Percentiles rank a stretch among this genome's conserved stretches.
These are phyloP conservation scores for Diplosphaera chodatii DNA, from an alignment of 139 green algal species.

Conservation along the genomic window DNA sequence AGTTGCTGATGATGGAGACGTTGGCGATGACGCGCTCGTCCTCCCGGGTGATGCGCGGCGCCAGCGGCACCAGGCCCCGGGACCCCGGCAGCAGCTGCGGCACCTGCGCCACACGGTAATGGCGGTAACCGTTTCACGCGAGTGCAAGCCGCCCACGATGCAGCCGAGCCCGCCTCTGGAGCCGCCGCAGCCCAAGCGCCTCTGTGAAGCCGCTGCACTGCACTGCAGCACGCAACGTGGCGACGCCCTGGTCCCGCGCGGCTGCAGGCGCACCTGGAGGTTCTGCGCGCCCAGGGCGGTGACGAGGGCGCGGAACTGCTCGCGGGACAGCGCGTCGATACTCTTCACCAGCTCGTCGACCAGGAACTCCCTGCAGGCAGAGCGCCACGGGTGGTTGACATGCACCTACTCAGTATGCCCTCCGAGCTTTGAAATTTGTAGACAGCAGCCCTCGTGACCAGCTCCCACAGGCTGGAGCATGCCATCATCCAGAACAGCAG, in stretches of 20 bases:
- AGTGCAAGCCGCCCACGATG: no score
- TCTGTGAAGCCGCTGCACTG: no score
- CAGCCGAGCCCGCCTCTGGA: no score
- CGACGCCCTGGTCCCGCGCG: no score
- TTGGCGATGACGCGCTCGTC: constrained; percentile 20
- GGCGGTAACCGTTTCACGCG: constrained; percentile 52
- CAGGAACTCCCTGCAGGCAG: constrained; percentile 73
- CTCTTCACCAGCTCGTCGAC: constrained; percentile 91
- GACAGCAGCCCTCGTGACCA: no score
- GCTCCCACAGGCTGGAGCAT: no score
- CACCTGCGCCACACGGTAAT: constrained; percentile 7
- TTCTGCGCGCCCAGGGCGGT: constrained; percentile 27
- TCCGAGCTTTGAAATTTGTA: no score
- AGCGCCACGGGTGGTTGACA: no score
- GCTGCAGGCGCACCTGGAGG: constrained; percentile 6
- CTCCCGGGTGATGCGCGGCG: constrained; percentile 38
- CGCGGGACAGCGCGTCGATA: constrained; percentile 84
- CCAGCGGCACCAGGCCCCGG: constrained; percentile 32
- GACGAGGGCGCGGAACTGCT: constrained; percentile 59
- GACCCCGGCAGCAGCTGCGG: constrained; percentile 22
- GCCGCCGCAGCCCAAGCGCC: no score
- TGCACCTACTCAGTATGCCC: no score
- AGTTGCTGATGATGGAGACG: constrained; percentile 28
- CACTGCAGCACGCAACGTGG: no score
- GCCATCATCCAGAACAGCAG: no score